phyloP scores from a whole-genome alignment of 306 rosid species.

The Vachellia collinsii region DNA sequence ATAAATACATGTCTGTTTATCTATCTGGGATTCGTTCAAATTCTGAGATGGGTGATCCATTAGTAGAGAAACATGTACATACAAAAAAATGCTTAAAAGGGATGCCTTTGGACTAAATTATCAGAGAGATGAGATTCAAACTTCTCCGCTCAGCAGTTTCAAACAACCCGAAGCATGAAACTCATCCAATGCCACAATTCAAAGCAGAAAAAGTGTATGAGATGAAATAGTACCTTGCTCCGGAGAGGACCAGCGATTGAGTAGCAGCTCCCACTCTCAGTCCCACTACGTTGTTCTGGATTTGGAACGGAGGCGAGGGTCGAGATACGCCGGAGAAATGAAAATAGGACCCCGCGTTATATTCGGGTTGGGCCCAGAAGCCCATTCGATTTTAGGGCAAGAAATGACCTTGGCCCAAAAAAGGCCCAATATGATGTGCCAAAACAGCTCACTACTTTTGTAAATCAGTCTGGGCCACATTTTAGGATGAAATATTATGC shows the following conservation, averaged over 20 bases:
- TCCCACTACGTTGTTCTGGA: background rate
- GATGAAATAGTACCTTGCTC: background rate
- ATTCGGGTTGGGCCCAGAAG: background rate
- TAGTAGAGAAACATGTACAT: background rate
- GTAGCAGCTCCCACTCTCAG: too few species aligned
- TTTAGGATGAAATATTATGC: background rate
- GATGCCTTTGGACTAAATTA: background rate
- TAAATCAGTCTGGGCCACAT: background rate
- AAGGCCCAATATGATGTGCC: background rate
- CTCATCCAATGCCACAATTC: background rate
- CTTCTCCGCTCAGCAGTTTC: background rate
- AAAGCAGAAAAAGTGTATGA: background rate
- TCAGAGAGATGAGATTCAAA: background rate
- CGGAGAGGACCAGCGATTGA: background rate
- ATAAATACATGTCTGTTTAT: background rate
- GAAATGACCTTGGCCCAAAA: background rate
- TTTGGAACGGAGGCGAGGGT: constrained; percentile 7
- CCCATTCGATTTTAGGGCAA: background rate
- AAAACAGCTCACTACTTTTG: too few species aligned
- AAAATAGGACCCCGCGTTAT: background rate
- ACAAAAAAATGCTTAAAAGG: background rate
- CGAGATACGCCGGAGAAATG: background rate
- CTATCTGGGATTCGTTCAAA: background rate
- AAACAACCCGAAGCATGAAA: background rate
- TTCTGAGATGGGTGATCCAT: background rate